These are phyloP conservation scores for Mortierella sp. DNA, from an alignment of 371 early-diverging fungal genomes.

Conservation along the genomic window DNA sequence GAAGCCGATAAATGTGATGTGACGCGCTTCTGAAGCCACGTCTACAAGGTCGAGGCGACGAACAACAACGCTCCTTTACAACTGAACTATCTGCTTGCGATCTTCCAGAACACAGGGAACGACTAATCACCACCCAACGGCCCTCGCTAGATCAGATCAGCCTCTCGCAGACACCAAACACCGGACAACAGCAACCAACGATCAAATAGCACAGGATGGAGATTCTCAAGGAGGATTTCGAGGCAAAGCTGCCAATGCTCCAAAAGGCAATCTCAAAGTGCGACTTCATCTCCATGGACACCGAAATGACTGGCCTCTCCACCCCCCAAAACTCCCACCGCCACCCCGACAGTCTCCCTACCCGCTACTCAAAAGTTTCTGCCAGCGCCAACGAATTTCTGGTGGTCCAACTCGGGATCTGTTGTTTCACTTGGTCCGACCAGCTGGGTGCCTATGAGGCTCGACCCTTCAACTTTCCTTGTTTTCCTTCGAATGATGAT, in stretches of 20 bases:
- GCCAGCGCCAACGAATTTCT: slow-evolving; percentile 59
- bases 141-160: background rate
- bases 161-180: background rate
- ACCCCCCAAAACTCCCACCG: slow-evolving; percentile 30
- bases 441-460: slow-evolving; percentile 65
- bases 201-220: slow-evolving; percentile 70
- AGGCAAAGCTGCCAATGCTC: slow-evolving; percentile 66
- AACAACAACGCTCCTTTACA: background rate
- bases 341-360: slow-evolving; percentile 35
- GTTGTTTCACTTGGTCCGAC: slow-evolving; percentile 72
- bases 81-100: background rate
- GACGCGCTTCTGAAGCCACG: background rate
- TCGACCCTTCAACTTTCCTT: slow-evolving; percentile 79
- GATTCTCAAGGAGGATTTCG: slow-evolving; percentile 77
- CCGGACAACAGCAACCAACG: background rate
- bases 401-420: slow-evolving; percentile 78
- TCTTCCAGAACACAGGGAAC: background rate
- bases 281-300: slow-evolving; percentile 87
- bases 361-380: slow-evolving; percentile 43
- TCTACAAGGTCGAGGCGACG: background rate
- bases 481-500: slow-evolving; percentile 71
- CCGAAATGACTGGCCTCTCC: slow-evolving; percentile 82
- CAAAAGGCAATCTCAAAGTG: slow-evolving; percentile 76
- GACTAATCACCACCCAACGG: background rate
- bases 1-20: background rate